A percentile compares a stretch with the other conserved stretches of the same genome.
phyloP scores from a whole-genome alignment of 2,329 filamentous ascomycete species.

The Fonsecaea pedrosoi region DNA sequence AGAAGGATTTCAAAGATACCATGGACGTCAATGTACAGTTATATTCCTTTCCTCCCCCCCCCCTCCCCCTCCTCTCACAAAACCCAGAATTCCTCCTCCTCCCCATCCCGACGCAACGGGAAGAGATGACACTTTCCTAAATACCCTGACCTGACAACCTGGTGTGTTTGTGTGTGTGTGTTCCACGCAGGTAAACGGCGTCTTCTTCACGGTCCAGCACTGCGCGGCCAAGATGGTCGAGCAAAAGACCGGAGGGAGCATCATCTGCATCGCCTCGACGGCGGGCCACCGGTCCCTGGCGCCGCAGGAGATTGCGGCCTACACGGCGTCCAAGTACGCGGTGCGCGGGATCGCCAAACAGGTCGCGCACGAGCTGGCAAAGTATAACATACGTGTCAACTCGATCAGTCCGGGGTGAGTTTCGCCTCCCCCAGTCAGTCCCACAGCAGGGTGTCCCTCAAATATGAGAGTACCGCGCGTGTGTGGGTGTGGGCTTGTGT shows the following conservation, averaged over 20 bases:
- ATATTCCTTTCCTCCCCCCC: too few species aligned
- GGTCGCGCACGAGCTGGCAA: constrained; percentile 49
- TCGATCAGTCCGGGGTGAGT: constrained; percentile 41
- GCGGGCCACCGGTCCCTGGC: constrained; percentile 21
- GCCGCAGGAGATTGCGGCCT: constrained; percentile 44
- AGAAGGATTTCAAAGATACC: constrained; percentile 36
- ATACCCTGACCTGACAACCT: too few species aligned
- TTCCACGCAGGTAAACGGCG: constrained; percentile 17
- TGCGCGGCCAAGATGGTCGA: constrained; percentile 19
- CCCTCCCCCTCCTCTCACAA: too few species aligned
- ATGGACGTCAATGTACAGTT: constrained; percentile 29
- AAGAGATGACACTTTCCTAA: too few species aligned
- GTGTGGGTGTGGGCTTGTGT: too few species aligned
- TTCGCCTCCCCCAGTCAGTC: too few species aligned
- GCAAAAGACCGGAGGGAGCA: constrained; percentile 32
- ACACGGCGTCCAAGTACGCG: constrained; percentile 52
- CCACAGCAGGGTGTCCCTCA: neutral
- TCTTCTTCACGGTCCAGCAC: constrained; percentile 24
- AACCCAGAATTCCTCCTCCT: neutral
- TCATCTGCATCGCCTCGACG: constrained; percentile 30
- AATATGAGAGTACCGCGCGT: too few species aligned
- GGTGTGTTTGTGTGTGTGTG: too few species aligned
- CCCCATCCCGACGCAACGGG: neutral
- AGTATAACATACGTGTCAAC: constrained; percentile 43
- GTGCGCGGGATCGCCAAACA: constrained; percentile 51